Conservation (phyloP, 768 basidiomycete species). For the Tricholoma saponaceum region DNA sequence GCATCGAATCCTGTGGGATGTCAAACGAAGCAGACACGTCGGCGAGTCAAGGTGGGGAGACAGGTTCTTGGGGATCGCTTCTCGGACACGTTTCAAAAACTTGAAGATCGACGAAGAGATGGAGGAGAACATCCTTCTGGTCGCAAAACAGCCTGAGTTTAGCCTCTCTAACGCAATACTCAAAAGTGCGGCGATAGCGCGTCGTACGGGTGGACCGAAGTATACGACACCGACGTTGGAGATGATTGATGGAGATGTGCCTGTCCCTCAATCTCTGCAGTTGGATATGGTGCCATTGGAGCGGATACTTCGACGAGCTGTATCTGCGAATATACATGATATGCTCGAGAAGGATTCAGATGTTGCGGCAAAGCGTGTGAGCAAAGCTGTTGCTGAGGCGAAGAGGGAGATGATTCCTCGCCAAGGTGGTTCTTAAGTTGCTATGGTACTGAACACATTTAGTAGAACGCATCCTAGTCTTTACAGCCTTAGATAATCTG, state of each 20-base stretch:
- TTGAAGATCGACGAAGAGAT: constrained; percentile 5
- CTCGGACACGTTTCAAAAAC: background rate
- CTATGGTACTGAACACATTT: too few relatives aligned
- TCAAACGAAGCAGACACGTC: constrained; percentile 7
- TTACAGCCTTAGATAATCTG: too few relatives aligned
- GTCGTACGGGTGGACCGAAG: background rate
- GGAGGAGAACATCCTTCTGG: constrained; percentile 7
- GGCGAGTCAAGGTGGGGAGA: constrained; percentile 21
- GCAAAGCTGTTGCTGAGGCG: background rate
- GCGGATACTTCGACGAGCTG: constrained; percentile 12
- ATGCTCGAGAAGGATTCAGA: background rate
- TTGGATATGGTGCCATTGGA: constrained; percentile 8
- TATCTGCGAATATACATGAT: constrained; percentile 4
- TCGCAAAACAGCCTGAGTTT: constrained; percentile 1
- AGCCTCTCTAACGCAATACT: background rate
- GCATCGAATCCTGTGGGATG: constrained; percentile 22
- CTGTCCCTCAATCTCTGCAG: constrained; percentile 2
- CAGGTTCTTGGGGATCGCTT: constrained; percentile 19
- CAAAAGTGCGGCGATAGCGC: background rate
- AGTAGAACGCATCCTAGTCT: too few relatives aligned
- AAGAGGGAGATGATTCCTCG: constrained; percentile 3
- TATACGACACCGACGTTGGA: constrained; percentile 10
- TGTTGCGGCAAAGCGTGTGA: background rate
- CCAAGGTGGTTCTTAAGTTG: background rate
- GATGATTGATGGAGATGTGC: constrained; percentile 13